phyloP scores from a whole-genome alignment of 2,329 filamentous ascomycete species.

The Exserohilum turcica region DNA sequence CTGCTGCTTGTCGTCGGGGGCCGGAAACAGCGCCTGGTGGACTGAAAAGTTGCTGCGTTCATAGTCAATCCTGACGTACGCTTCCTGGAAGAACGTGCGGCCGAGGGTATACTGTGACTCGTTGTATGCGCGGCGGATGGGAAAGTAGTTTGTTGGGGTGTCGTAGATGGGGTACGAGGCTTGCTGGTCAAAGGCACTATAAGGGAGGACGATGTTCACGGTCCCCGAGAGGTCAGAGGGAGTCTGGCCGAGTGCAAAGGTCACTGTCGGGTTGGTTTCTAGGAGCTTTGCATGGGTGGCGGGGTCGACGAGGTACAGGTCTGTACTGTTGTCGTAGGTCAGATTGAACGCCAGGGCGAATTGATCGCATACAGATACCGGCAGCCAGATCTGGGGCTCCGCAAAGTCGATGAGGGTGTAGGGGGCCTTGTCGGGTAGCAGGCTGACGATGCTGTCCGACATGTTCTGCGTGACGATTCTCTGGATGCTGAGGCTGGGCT shows the following conservation, averaged over 20 bases:
- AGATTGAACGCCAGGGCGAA: conserved; percentile 48
- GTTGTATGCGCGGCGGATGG: conserved; percentile 60
- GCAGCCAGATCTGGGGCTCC: conserved; percentile 48
- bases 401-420: conserved; percentile 44
- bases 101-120: conserved; percentile 65
- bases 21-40: conserved; percentile 1
- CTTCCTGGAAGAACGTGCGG: conserved; percentile 70
- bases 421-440: conserved; percentile 11
- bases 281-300: conserved; percentile 32
- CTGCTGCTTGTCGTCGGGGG: background rate
- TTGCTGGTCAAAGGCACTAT: conserved; percentile 53
- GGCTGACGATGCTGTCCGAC: conserved; percentile 22
- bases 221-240: background rate
- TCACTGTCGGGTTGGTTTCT: background rate
- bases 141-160: conserved; percentile 70
- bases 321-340: conserved; percentile 38
- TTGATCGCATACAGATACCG: conserved; percentile 37
- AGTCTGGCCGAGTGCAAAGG: background rate
- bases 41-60: conserved; percentile 47
- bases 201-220: conserved; percentile 40
- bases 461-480: background rate
- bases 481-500: background rate
- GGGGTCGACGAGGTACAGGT: conserved; percentile 45
- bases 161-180: conserved; percentile 59
- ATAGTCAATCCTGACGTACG: conserved; percentile 55